A percentile compares a stretch with the other conserved stretches of the same genome.
phyloP scores from a whole-genome alignment of 169 alveolate species.

The Plasmodium knowlesi region DNA sequence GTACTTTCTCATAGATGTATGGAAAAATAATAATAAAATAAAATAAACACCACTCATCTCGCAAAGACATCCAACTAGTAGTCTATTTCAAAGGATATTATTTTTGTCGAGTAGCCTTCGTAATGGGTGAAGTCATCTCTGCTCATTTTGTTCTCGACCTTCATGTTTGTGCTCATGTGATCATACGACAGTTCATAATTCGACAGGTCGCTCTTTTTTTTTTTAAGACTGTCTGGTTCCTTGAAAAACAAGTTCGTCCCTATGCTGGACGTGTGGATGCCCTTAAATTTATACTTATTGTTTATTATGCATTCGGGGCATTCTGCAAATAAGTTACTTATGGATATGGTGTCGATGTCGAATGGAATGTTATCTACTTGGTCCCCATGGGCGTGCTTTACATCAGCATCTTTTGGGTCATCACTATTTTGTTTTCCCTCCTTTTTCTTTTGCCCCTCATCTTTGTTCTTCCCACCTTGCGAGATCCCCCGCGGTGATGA shows the following conservation, averaged over 20 bases:
- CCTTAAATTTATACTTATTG: slow-evolving; percentile 63
- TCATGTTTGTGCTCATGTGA: neutral
- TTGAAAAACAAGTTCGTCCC: slow-evolving; percentile 71
- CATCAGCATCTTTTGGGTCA: neutral
- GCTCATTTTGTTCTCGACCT: slow-evolving; percentile 32
- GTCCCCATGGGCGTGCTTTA: neutral
- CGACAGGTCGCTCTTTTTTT: neutral
- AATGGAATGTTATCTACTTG: slow-evolving; percentile 50
- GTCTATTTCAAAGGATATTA: slow-evolving; percentile 65
- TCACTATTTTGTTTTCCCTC: neutral
- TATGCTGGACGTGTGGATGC: slow-evolving; percentile 64
- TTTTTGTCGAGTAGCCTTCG: slow-evolving; percentile 62
- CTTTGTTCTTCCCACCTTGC: neutral
- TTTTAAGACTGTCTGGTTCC: slow-evolving; percentile 52
- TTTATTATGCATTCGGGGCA: slow-evolving; percentile 61
- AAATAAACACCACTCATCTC: neutral
- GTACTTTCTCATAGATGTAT: too few species aligned
- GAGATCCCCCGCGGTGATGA: too few species aligned
- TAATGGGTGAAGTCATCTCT: slow-evolving; percentile 54
- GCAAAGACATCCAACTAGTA: slow-evolving; percentile 4
- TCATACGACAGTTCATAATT: slow-evolving; percentile 15
- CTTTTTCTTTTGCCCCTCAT: neutral
- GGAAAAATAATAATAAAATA: too few species aligned
- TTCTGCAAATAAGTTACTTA: slow-evolving; percentile 47
- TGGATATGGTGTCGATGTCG: slow-evolving; percentile 44